These are phyloP conservation scores for Kodamaea fungicola DNA, from an alignment of 1,139 yeast species.

Conservation along the genomic window DNA sequence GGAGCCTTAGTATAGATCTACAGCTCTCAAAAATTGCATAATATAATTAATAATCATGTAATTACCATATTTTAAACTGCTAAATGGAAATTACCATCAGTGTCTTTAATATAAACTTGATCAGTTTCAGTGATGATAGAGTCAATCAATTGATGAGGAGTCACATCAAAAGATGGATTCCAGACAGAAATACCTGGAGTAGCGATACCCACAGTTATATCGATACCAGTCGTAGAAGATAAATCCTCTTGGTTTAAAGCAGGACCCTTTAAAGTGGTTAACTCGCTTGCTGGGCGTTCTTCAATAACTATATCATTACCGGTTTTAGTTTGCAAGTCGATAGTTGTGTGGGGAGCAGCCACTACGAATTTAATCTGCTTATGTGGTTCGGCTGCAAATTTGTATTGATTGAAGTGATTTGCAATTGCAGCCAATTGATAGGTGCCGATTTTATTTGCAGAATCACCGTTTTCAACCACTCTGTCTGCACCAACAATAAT, in stretches of 20 bases:
- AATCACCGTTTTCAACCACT: slow-evolving; percentile 86
- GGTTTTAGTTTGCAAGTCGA: slow-evolving; percentile 60
- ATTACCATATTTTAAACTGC: slow-evolving; percentile 1
- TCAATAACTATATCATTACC: slow-evolving; percentile 83
- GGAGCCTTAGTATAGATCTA: no score
- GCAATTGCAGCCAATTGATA: slow-evolving; percentile 76
- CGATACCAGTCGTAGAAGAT: slow-evolving; percentile 1
- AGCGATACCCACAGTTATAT: slow-evolving; percentile 65
- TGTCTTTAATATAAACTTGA: slow-evolving; percentile 48
- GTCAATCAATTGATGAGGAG: slow-evolving; percentile 79
- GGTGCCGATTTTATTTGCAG: slow-evolving; percentile 98
- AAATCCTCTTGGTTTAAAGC: slow-evolving; percentile 4
- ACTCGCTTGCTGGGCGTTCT: slow-evolving; percentile 78
- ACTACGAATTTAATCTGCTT: slow-evolving; percentile 74
- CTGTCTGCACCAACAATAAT: slow-evolving; percentile 99
- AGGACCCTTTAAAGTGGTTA: slow-evolving; percentile 74
- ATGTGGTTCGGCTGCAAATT: slow-evolving; percentile 35
- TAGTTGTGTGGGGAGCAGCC: slow-evolving; percentile 92
- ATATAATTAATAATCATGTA: no score
- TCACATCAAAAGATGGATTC: slow-evolving; percentile 96
- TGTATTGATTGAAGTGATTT: slow-evolving; percentile 30
- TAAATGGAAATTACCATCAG: slow-evolving; percentile 44
- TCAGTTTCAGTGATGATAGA: slow-evolving; percentile 80
- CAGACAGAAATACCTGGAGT: slow-evolving; percentile 84
- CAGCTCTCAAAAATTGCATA: no score